Evolutionary conservation across 169 alveolate genomes (phyloP).

Genomic region (Plasmodium fragile): DNA sequence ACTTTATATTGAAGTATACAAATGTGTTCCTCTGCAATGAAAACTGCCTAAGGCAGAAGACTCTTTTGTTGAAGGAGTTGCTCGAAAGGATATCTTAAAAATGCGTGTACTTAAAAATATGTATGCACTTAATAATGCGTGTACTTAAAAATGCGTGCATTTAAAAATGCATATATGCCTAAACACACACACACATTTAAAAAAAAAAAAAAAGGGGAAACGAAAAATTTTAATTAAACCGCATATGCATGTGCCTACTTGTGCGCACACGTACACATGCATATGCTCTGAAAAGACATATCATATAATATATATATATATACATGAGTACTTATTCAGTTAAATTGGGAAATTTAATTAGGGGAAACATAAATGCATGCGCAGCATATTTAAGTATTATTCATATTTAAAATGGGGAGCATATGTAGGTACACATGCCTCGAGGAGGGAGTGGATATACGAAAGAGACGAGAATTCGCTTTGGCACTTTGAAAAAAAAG

Average conservation of each 20-base stretch:
- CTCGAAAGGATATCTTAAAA: constrained; percentile 34
- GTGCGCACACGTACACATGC: background rate
- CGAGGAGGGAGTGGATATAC: background rate
- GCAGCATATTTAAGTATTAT: background rate
- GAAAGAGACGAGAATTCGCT: background rate
- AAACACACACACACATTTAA: background rate
- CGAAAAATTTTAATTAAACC: background rate
- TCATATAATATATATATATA: constrained; percentile 8
- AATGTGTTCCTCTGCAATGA: constrained; percentile 51
- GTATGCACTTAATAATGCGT: background rate
- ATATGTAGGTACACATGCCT: background rate
- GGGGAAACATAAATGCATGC: background rate
- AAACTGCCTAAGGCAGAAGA: constrained; percentile 55
- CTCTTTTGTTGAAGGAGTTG: constrained; percentile 30
- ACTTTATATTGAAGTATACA: constrained; percentile 29
- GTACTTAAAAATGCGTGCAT: background rate
- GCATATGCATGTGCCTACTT: background rate
- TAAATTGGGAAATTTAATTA: background rate
- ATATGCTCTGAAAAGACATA: background rate
- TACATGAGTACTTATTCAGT: background rate
- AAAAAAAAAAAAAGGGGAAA: constrained; percentile 15
- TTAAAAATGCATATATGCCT: background rate
- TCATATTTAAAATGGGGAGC: constrained; percentile 3
- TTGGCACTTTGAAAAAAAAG: background rate
- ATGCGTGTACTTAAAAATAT: background rate